phyloP scores from a whole-genome alignment of 2,329 filamentous ascomycete genomes.

The Scorias spongiosa region DNA sequence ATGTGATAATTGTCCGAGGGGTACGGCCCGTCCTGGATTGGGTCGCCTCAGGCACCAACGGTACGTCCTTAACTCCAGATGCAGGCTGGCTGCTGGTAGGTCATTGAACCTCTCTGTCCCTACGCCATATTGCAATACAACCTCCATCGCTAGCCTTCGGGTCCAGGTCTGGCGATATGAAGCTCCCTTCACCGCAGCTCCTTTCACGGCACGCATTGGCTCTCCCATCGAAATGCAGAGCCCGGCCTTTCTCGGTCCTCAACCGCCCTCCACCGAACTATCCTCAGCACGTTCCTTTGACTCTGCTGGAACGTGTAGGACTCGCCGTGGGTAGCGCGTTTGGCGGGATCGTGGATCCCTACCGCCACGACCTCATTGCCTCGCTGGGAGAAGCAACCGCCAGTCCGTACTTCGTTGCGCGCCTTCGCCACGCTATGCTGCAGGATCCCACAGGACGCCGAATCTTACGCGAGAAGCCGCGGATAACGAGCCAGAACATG shows the following conservation, averaged over 20 bases:
- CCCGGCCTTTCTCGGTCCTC: slow-evolving; percentile 59
- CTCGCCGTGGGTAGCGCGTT: slow-evolving; percentile 50
- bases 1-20: too few species aligned
- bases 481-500: slow-evolving; percentile 61
- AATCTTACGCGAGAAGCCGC: slow-evolving; percentile 78
- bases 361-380: slow-evolving; percentile 82
- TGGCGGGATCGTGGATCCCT: slow-evolving; percentile 53
- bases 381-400: slow-evolving; percentile 88
- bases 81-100: too few species aligned
- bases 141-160: too few species aligned
- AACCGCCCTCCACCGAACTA: slow-evolving; percentile 79
- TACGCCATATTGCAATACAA: too few species aligned
- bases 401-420: slow-evolving; percentile 86
- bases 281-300: slow-evolving; percentile 82
- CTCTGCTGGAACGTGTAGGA: slow-evolving; percentile 55
- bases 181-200: not conserved
- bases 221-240: slow-evolving; percentile 17
- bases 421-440: slow-evolving; percentile 86
- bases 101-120: too few species aligned
- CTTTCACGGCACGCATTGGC: slow-evolving; percentile 7
- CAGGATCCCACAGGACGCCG: slow-evolving; percentile 66
- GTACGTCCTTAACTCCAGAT: too few species aligned
- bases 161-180: not conserved
- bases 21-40: too few species aligned
- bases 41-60: too few species aligned